These are phyloP conservation scores for Talinum fruticosum DNA, from an alignment of 148 eudicot genomes.

Conservation along the genomic window DNA sequence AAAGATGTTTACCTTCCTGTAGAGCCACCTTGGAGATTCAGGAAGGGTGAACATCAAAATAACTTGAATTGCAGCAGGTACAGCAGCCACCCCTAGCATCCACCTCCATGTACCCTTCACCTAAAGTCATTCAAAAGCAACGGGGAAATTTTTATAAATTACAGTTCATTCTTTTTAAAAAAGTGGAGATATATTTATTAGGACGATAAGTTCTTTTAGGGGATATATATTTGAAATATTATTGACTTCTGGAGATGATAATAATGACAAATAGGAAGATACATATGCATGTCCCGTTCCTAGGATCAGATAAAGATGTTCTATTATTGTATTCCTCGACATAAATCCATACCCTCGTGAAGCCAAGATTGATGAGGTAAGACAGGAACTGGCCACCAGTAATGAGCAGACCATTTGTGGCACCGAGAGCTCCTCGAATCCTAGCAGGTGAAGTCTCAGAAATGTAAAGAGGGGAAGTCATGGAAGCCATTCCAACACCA, in stretches of 20 bases:
- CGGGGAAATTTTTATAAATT: neutral
- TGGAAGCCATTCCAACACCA: slow-evolving; percentile 88
- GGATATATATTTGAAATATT: too few relatives aligned
- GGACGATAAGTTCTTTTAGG: too few relatives aligned
- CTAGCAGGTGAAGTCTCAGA: slow-evolving; percentile 74
- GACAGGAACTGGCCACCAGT: slow-evolving; percentile 66
- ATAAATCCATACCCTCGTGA: slow-evolving; percentile 45
- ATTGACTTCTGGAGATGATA: too few relatives aligned
- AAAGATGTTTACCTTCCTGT: slow-evolving; percentile 39
- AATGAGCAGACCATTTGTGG: slow-evolving; percentile 68
- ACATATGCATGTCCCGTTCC: too few relatives aligned
- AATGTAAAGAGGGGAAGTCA: slow-evolving; percentile 78
- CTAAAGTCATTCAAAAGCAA: neutral
- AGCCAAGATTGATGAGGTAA: slow-evolving; percentile 61
- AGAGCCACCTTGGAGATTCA: slow-evolving; percentile 81
- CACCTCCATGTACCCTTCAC: slow-evolving; percentile 66
- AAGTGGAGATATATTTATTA: too few relatives aligned
- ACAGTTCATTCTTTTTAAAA: too few relatives aligned
- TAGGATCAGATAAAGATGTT: neutral
- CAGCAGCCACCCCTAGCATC: slow-evolving; percentile 80
- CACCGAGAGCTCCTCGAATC: slow-evolving; percentile 68
- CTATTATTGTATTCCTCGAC: too few relatives aligned
- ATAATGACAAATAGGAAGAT: too few relatives aligned
- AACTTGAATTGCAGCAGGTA: slow-evolving; percentile 63
- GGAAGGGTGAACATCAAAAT: slow-evolving; percentile 62